Conservation (phyloP, 768 basidiomycete species). For the Auricularia auricula-judae region DNA sequence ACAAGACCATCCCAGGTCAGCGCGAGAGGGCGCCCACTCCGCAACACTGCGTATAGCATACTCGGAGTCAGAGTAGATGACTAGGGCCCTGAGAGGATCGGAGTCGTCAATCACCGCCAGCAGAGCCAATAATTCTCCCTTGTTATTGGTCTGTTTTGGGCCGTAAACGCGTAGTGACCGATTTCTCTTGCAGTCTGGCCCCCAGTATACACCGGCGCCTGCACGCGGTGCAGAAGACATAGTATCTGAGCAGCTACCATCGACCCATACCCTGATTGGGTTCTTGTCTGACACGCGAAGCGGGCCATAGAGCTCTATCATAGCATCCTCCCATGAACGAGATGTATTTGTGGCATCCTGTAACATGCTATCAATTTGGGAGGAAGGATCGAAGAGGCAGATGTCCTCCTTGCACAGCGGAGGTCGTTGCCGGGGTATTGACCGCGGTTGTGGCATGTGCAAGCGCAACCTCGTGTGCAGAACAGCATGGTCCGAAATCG, state of each 20-base stretch:
- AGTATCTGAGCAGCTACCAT: background rate
- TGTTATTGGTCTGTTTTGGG: background rate
- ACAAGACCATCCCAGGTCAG: background rate
- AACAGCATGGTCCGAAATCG: background rate
- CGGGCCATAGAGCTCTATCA: background rate
- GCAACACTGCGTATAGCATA: background rate
- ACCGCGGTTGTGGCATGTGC: background rate
- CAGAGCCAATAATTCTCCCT: background rate
- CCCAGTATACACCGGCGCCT: background rate
- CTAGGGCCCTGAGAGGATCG: background rate
- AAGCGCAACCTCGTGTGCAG: background rate
- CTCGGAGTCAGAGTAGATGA: background rate
- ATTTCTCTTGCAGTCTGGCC: background rate
- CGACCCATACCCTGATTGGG: background rate
- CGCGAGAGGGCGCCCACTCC: background rate
- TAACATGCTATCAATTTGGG: background rate
- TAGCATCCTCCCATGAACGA: background rate
- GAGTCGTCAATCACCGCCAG: background rate
- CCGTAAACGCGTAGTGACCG: background rate
- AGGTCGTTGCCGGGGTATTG: background rate
- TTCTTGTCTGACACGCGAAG: background rate
- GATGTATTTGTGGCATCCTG: background rate
- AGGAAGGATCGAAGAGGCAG: background rate
- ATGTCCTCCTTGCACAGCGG: background rate
- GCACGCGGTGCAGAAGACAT: background rate